Conservation (phyloP, 345 rosid genomes). For the Erodium maritimum region DNA sequence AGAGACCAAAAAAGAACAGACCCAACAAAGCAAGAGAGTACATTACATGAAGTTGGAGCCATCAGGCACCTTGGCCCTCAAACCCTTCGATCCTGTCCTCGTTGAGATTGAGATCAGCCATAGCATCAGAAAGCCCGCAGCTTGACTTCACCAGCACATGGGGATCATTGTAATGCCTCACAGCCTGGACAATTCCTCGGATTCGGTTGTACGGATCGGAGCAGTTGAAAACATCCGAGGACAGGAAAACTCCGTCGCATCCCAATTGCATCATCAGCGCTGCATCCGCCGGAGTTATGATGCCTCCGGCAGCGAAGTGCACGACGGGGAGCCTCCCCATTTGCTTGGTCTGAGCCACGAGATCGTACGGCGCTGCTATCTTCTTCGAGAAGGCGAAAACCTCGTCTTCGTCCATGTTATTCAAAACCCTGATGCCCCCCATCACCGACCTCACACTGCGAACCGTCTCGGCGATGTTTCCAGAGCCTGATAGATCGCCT, state of each 20-base stretch:
- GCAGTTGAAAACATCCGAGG: constrained; percentile 19
- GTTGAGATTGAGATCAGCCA: constrained; percentile 9
- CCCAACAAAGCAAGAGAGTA: neutral
- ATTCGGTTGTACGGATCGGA: constrained; percentile 17
- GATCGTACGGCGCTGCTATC: constrained; percentile 23
- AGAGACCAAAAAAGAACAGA: neutral
- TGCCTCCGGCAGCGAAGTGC: constrained; percentile 31
- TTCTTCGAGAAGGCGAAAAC: constrained; percentile 20
- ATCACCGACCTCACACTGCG: constrained; percentile 38
- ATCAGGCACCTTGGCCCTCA: no score
- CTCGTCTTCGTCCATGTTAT: constrained; percentile 39
- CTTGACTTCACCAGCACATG: constrained; percentile 18
- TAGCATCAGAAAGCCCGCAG: constrained; percentile 14
- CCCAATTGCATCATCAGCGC: constrained; percentile 35
- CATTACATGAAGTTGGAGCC: neutral
- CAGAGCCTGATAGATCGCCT: constrained; percentile 20
- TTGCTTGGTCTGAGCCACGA: constrained; percentile 25
- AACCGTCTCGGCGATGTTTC: constrained; percentile 24
- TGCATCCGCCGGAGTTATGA: constrained; percentile 29
- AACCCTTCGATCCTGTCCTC: constrained; percentile 1
- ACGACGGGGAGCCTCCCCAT: constrained; percentile 27
- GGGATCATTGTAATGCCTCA: constrained; percentile 25
- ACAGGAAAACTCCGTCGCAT: constrained; percentile 28
- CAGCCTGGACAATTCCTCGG: constrained; percentile 25
- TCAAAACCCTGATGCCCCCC: constrained; percentile 30